Evolutionary conservation across 1,139 yeast species (phyloP), one percentile per base, ranked within the genome.

Genomic region (Hyphopichia burtonii): DNA sequence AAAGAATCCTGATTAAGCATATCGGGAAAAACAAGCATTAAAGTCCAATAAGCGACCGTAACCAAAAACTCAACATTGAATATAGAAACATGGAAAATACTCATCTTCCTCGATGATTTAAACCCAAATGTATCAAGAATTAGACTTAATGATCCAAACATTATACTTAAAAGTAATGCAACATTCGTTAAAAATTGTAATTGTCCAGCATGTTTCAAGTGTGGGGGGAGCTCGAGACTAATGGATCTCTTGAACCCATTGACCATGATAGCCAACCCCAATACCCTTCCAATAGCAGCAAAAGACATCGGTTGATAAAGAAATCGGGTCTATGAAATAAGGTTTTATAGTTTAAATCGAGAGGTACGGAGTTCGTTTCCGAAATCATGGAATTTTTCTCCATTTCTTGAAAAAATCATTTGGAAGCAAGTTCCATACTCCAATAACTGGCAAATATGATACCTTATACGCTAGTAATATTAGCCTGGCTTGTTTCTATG

Each of bases 151-250:
- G 42, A 27, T 18, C 45, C 40, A 39, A 47, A 56, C 2, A 35
- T 15, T 2, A 45, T 41, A 10, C 60, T 52, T 2, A 48, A 28
- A 1, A 50, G 36, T 35, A 58, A 40, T 20, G 58, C 49, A 31
- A 50, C 38, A 35, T 58, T 58, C 46, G 63, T 58, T 34, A 59
- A 42, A 42, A 56, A 59, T 41, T 58, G 63, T 40, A 47, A 51
- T 33, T 57, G 54, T 3, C 60, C 61, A 1, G 56, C 63, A 16
- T 48, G 47, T 4, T 30, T 46, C 41, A 59, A 42, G 31, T 53
- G 47, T 2, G 42, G 48, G 0, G 63, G 60, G 18, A 58, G 44
- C 17, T 50, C 50, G 11, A 53, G 39, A 2, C 46, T 32, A 22
- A 31, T 9, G 3, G 39, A 28, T 19, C 20, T 28, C 17, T 20